Conservation (phyloP, 2,329 filamentous ascomycete genomes). For the Hypoxylon sp. region DNA sequence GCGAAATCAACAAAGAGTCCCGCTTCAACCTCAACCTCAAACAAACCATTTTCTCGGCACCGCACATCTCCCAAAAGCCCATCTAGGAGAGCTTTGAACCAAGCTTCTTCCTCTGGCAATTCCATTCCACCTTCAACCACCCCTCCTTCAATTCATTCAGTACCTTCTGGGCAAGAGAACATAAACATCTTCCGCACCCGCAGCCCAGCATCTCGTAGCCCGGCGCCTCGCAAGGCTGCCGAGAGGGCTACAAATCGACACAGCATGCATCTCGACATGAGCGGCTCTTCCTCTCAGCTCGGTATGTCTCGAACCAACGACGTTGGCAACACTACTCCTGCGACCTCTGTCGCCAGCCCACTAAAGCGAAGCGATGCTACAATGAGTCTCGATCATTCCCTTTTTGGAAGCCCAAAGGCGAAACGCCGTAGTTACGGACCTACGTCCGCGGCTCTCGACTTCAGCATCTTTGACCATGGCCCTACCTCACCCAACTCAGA, state of each 20-base stretch:
- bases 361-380: constrained; percentile 92
- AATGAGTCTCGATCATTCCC: constrained; percentile 86
- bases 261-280: constrained; percentile 69
- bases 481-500: constrained; percentile 61
- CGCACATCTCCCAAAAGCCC: constrained; percentile 82
- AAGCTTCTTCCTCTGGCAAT: constrained; percentile 79
- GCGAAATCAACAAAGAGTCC: constrained; percentile 68
- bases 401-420: constrained; percentile 85
- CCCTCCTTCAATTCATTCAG: constrained; percentile 58
- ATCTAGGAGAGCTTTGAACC: constrained; percentile 79
- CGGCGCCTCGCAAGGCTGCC: constrained; percentile 58
- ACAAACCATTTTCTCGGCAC: constrained; percentile 69
- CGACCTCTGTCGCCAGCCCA: constrained; percentile 78
- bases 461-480: constrained; percentile 81
- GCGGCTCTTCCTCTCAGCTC: constrained; percentile 66
- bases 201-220: constrained; percentile 59
- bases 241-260: constrained; percentile 65
- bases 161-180: constrained; percentile 62
- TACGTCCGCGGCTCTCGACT: constrained; percentile 70
- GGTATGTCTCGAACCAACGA: constrained; percentile 66
- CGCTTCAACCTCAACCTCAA: constrained; percentile 58
- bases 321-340: constrained; percentile 58
- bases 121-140: constrained; percentile 62
- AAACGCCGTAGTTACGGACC: constrained; percentile 90
- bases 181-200: constrained; percentile 51